Percentiles rank a stretch among this genome's conserved stretches.
Evolutionary conservation across 2,329 filamentous ascomycete species (phyloP).

Genomic region (Microascus cirrosus): DNA sequence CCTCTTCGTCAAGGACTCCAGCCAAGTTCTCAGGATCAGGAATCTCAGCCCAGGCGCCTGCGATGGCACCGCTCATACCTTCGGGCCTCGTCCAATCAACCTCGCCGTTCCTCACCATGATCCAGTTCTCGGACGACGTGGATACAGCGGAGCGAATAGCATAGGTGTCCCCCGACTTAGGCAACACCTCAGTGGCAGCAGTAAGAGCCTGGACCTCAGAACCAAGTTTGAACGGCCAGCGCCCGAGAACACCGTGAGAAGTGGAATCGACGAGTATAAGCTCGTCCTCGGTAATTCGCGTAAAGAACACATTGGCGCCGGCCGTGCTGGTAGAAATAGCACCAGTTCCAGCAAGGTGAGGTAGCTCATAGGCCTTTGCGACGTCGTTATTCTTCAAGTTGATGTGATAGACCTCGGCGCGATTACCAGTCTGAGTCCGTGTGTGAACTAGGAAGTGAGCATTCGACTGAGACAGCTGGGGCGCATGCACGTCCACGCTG

Average conservation of each 20-base stretch:
- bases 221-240: conserved; percentile 51
- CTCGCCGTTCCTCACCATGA: conserved; percentile 72
- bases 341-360: conserved; percentile 57
- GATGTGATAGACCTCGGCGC: conserved; percentile 79
- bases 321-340: conserved; percentile 69
- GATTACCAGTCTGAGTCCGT: conserved; percentile 43
- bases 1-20: conserved; percentile 74
- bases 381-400: conserved; percentile 59
- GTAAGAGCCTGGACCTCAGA: conserved; percentile 42
- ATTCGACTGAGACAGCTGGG: conserved; percentile 57
- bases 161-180: conserved; percentile 54
- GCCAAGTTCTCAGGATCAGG: conserved; percentile 64
- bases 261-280: conserved; percentile 63
- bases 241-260: conserved; percentile 64
- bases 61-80: conserved; percentile 66
- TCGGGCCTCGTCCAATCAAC: conserved; percentile 73
- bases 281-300: conserved; percentile 66
- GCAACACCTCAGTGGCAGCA: conserved; percentile 71
- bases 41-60: conserved; percentile 71
- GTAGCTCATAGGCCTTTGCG: conserved; percentile 70
- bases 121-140: conserved; percentile 62
- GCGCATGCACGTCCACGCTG: conserved; percentile 59
- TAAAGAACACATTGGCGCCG: conserved; percentile 81
- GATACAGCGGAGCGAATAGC: conserved; percentile 70
- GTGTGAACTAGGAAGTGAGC: conserved; percentile 82